Evolutionary conservation across 2,329 filamentous ascomycete species (phyloP).

Genomic region (Tolypocladium amazonense): DNA sequence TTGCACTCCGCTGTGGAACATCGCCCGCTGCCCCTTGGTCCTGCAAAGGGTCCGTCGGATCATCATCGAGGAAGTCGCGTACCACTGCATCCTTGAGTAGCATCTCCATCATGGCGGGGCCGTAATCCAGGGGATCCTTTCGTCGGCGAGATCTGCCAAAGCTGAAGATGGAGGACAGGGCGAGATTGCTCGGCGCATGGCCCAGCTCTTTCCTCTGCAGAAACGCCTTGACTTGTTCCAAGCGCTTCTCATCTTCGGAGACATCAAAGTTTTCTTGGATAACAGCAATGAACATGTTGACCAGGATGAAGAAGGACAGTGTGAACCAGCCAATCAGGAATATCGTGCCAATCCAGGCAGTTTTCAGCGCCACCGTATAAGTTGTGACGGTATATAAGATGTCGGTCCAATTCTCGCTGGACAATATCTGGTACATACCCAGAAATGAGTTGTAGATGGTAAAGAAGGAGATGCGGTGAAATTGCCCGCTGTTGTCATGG

Average conservation of each 20-base stretch:
- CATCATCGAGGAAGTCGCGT: constrained; percentile 87
- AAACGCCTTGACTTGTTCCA: constrained; percentile 94
- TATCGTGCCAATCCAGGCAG: constrained; percentile 84
- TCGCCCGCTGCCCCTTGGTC: constrained; percentile 20
- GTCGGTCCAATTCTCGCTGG: constrained; percentile 90
- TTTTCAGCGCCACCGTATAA: constrained; percentile 53
- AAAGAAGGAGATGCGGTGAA: constrained; percentile 66
- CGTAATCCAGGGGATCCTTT: constrained; percentile 83
- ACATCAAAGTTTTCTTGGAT: constrained; percentile 99
- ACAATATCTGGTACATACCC: constrained; percentile 95
- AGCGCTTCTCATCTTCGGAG: constrained; percentile 92
- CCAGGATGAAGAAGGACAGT: constrained; percentile 82
- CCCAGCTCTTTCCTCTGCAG: constrained; percentile 82
- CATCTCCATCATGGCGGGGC: constrained; percentile 89
- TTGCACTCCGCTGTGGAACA: constrained; percentile 18
- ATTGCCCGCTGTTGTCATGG: constrained; percentile 48
- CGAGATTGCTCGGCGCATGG: constrained; percentile 60
- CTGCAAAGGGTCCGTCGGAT: constrained; percentile 18
- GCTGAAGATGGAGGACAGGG: constrained; percentile 60
- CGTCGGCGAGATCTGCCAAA: constrained; percentile 48
- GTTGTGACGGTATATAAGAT: constrained; percentile 76
- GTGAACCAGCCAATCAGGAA: constrained; percentile 97
- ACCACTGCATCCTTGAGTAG: constrained; percentile 93
- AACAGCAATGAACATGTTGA: constrained; percentile 99
- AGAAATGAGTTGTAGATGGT: constrained; percentile 94